These are phyloP conservation scores for Salix exigua DNA, from an alignment of 345 rosid species.

Conservation along the genomic window DNA sequence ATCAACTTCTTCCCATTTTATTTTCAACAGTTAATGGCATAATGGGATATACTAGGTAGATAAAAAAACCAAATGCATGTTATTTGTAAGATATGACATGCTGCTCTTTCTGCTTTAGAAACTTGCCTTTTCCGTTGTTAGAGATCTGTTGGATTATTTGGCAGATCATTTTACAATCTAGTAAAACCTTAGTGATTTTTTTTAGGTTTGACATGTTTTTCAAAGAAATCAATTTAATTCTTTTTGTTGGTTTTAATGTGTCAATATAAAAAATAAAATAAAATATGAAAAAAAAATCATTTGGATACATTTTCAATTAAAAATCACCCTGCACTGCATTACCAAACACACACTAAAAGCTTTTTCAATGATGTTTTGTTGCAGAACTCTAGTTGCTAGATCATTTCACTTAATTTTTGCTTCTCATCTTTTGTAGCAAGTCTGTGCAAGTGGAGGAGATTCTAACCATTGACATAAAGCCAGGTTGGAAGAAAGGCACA, in stretches of 20 bases:
- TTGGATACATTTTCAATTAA: too few species aligned
- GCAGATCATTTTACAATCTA: neutral
- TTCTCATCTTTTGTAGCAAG: constrained; percentile 9
- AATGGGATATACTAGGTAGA: neutral
- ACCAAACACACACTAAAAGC: neutral
- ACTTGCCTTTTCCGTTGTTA: too few species aligned
- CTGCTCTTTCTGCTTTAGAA: too few species aligned
- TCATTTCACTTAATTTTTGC: neutral
- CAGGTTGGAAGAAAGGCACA: constrained; percentile 32
- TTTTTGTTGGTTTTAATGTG: too few species aligned
- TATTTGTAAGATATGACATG: neutral
- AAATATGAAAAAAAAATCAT: too few species aligned
- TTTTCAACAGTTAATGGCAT: neutral
- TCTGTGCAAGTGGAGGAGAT: constrained; percentile 19
- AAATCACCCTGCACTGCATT: too few species aligned
- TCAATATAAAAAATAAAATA: too few species aligned
- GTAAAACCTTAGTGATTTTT: neutral
- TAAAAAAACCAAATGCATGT: neutral
- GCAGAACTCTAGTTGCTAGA: neutral
- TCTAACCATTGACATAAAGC: constrained; percentile 22
- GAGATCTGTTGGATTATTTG: neutral
- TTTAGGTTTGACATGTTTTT: too few species aligned
- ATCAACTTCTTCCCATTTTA: neutral
- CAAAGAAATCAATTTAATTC: too few species aligned
- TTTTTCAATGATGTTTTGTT: neutral